phyloP scores from a whole-genome alignment of 306 rosid genomes.

The Fagus sylvatica region DNA sequence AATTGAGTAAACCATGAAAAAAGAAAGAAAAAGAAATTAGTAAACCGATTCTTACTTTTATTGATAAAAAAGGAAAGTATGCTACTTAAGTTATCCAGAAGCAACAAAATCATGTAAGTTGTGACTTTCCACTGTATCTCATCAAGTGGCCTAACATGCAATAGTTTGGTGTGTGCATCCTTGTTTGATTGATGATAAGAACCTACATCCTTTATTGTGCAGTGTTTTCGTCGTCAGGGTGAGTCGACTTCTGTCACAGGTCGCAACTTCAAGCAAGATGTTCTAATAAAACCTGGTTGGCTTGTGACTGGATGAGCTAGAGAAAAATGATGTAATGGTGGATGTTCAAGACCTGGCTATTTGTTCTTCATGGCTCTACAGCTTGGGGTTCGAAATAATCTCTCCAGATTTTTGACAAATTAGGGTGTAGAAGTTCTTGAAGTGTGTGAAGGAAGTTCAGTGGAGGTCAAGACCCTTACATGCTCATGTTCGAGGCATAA shows the following conservation, averaged over 20 bases:
- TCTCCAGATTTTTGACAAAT: not conserved
- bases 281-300: conserved; percentile 87
- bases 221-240: conserved; percentile 98
- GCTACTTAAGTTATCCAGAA: not conserved
- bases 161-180: not conserved
- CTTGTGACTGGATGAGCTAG: conserved; percentile 66
- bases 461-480: not conserved
- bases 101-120: not conserved
- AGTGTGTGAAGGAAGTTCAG: not conserved
- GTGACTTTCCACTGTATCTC: not conserved
- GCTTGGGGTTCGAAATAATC: not conserved
- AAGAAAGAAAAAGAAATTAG: no score
- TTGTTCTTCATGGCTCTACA: not conserved
- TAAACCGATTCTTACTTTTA: not conserved
- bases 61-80: no score
- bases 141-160: not conserved
- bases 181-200: conserved; percentile 7
- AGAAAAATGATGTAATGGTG: conserved; percentile 13
- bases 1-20: not conserved
- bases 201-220: conserved; percentile 39
- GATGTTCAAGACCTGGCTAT: not conserved
- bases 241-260: conserved; percentile 90
- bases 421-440: not conserved
- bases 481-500: not conserved
- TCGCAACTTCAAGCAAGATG: conserved; percentile 82